Base-by-base conservation (phyloP, 2,329 filamentous ascomycete genomes). In the Fusarium staphyleae region DNA sequence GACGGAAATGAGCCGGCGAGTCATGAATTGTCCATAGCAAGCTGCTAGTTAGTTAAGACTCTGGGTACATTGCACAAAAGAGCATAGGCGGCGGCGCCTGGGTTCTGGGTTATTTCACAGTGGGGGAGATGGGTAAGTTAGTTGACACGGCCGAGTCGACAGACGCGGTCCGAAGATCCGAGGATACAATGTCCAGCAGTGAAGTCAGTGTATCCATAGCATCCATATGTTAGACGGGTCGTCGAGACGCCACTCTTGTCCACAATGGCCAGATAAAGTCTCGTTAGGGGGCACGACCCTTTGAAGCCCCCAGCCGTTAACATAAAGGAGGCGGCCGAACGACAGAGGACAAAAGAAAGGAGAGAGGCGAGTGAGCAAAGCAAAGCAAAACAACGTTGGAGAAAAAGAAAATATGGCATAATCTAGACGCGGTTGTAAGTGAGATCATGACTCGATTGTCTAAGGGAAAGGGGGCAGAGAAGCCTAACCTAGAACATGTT, bases 1-100 rank as follows among this genome's bases (percentile, higher is more conserved):
- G 37, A 63, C 52, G 60, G 60, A 63, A 61, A 63, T 63, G 56
- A 55, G 33, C 22, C 32, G 49, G 42, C 60, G 60, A 63, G 60
- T 63, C 60, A 63, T 63, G 53, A 14, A 57, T 50, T 35, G 33
- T 52, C 52, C 45, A 44, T 59, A 58, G 51, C 57, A 62, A 47
- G 37, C 52, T 61, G 24, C 39, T 52, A 57, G 19, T n/a, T n/a
- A 22, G 4, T 7, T 22, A 7, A 22, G 39, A 42, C 37, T 47
- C 39, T 44, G 48, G 52, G 47, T 48, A 34, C 52, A 60, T 61
- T 57, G 49, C 54, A 59, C 40, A 51, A 18, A 33, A 15, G 11
- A 51, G 52, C 45, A 40, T 32, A 48, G 49, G 29, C 44, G 34
- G 54, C 18, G 30, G 43, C 57, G 48, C 45, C 45, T 48, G 45